Evolutionary conservation across 31 red algal species (phyloP), one percentile per base, ranked within the genome.

Genomic region (Endocladia muricata): DNA sequence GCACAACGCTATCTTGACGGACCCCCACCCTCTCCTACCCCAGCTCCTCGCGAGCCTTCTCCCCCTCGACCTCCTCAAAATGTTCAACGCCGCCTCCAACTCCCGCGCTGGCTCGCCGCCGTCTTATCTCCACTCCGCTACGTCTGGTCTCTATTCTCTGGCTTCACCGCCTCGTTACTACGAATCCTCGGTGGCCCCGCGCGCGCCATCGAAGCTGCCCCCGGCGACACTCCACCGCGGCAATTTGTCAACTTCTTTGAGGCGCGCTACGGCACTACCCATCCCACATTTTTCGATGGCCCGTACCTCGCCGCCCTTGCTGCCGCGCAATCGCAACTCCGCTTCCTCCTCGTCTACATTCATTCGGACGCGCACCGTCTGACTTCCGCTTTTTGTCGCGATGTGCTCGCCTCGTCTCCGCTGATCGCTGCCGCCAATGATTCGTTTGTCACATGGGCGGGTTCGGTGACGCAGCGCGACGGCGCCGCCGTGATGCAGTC

Each of bases 291-390:
- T 33, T 88, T 76, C 68, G 23, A 71, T 28, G 88, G 88, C 57
- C 52, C 76, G 19, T 96, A 88, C 41, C 6, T 85, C 21, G 57
- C 84, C 64, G 93, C 93, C 1, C 68, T 96, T 9, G 29, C 68
- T 30, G 25, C 70, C 28, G 77, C 93, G 51, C 81, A 80, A 25
- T 3, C 76, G 0, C 54, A 83, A 33, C 68, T 84, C 75, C 82
- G 87, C 64, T 91, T 96, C 55, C 79, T 96, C 7, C 52, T 96
- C 7, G 86, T 96, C 9, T 96, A 96, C 66, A 63, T 96, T 42
- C 93, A 96, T 42, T 82, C 81, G 21, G 93, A 96, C 34, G 56
- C 79, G 3, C 93, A 96, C 63, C 70, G 88, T 33, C 58, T 79
- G 37, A 91, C 84, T 31, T 77, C 78, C 22, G 55, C 74, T 8